Evolutionary conservation across 148 eudicot genomes (phyloP), one percentile per base, ranked within the genome.

Genomic region (Arbutus unedo): DNA sequence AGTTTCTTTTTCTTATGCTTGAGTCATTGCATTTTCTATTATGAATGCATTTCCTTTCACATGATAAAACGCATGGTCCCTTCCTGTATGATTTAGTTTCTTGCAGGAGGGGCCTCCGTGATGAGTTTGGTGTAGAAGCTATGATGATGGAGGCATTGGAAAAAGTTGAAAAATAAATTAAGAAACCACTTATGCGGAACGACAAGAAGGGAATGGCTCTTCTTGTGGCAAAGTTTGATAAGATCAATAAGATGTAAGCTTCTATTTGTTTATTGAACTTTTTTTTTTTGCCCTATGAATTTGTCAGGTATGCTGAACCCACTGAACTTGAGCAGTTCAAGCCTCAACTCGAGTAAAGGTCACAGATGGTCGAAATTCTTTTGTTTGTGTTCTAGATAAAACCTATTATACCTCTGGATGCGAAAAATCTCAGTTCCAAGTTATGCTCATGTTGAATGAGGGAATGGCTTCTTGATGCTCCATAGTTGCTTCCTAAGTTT

Each of bases 101-200:
- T 31, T 86, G 87, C 90, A 96, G 99, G 97, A 92, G 94, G 72
- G 98, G 98, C 78, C 90, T 94, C 62, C 53, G 90, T 82, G 99
- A 96, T 85, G 93, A 94, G 7, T 92, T 93, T 76, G 99, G 98
- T 83, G 92, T 90, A 7, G 98, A 94, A 89, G 90, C 92, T 44
- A 85, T 96, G 99, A 93, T 93, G 99, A 89, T 93, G 88, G 93
- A 92, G 50, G 99, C 98, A 41, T 87, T 96, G 81, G 98, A 94
- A 15, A 96, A 92, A 76, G 90, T 96, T 85, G 99, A 96, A 85
- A 92, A 92, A 66, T 91, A 94, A 76, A 47, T 93, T 78, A 92
- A 94, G 85, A 96, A 93, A 59, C 98, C 99, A 47, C 93, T 96
- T 13, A 83, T 96, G 99, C 89, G 98, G 86, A 84, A 91, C 85